These are phyloP conservation scores for Trichoderma sp. DNA, from an alignment of 2,329 filamentous ascomycete species.

Conservation along the genomic window DNA sequence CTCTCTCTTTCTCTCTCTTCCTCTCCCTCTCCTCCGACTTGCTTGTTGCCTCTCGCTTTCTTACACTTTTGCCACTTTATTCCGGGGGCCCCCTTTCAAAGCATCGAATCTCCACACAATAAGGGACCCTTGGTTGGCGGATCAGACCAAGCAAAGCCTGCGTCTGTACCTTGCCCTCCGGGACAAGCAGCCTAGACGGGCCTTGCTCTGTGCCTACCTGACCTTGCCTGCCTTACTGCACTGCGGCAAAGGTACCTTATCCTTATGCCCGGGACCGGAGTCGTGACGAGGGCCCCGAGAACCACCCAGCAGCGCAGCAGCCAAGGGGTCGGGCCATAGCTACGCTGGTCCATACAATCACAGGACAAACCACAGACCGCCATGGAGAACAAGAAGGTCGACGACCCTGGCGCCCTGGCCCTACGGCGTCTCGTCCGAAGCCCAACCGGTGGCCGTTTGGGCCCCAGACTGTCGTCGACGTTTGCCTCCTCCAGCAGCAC, in stretches of 20 bases:
- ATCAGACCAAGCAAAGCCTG: background rate
- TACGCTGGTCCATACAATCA: background rate
- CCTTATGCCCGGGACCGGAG: conserved; percentile 6
- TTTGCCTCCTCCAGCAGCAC: conserved; percentile 33
- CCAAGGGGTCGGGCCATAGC: conserved; percentile 17
- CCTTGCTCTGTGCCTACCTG: too few species aligned
- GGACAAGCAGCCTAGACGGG: background rate
- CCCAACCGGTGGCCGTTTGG: conserved; percentile 39
- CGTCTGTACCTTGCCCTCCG: conserved; percentile 7
- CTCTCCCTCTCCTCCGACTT: background rate
- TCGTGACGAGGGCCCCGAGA: conserved; percentile 9
- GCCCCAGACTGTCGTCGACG: conserved; percentile 39
- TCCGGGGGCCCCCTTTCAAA: background rate
- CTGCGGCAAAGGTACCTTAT: background rate
- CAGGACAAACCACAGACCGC: conserved; percentile 5
- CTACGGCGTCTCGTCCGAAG: conserved; percentile 40
- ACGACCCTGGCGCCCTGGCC: conserved; percentile 39
- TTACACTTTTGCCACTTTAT: conserved; percentile 18
- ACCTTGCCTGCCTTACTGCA: too few species aligned
- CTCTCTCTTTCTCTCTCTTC: too few species aligned
- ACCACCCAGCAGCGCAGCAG: conserved; percentile 15
- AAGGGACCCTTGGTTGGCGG: conserved; percentile 6
- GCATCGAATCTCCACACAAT: conserved; percentile 10
- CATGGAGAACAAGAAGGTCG: conserved; percentile 42
- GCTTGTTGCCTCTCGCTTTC: background rate